Conservation (phyloP, 2,329 filamentous ascomycete species). For the Fusarium tanahbumbuense region DNA sequence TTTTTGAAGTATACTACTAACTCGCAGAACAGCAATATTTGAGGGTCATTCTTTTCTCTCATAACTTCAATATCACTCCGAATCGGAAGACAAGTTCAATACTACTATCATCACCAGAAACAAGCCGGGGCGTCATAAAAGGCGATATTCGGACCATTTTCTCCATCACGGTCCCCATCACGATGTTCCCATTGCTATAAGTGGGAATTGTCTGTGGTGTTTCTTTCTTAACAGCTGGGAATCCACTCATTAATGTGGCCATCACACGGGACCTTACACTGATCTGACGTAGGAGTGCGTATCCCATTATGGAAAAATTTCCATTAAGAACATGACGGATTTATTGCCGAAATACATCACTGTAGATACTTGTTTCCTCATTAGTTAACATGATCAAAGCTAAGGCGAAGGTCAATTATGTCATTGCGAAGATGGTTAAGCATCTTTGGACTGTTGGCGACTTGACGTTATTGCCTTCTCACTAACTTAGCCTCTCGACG, state of each 20-base stretch:
- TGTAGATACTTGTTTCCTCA: too few relatives aligned
- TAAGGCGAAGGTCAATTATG: neutral
- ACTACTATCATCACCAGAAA: neutral
- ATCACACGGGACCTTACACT: neutral
- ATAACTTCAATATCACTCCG: neutral
- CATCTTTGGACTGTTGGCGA: neutral
- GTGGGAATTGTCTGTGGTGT: neutral
- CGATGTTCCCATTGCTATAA: neutral
- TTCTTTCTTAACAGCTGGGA: neutral
- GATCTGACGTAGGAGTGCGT: neutral
- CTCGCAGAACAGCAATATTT: too few relatives aligned
- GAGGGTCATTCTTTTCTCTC: neutral
- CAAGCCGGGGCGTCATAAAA: neutral
- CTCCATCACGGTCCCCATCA: neutral
- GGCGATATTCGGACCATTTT: neutral
- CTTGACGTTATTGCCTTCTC: neutral
- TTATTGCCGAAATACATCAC: neutral
- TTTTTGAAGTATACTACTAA: too few relatives aligned
- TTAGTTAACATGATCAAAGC: too few relatives aligned
- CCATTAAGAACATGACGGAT: neutral
- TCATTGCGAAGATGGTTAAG: neutral
- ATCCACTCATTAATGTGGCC: neutral
- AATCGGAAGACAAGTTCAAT: neutral
- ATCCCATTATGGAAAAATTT: neutral
- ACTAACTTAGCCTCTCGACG: fast-evolving